Percentiles rank a stretch among this genome's conserved stretches.
These are phyloP conservation scores for Neophaeococcomyces mojaviensis DNA, from an alignment of 2,329 filamentous ascomycete genomes.

Conservation along the genomic window DNA sequence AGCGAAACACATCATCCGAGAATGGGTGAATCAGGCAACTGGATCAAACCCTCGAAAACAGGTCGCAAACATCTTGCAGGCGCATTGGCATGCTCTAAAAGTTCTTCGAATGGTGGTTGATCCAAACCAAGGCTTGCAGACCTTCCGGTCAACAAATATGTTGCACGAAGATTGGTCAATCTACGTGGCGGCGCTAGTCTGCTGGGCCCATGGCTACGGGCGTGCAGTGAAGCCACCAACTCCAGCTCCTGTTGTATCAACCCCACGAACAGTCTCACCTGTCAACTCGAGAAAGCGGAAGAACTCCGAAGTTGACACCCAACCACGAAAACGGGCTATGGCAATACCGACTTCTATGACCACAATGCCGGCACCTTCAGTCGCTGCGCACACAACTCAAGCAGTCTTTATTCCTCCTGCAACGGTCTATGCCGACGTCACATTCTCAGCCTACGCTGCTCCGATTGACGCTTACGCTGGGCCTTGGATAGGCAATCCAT, in stretches of 20 bases:
- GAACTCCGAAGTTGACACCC: background rate
- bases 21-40: constrained; percentile 23
- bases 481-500: too few relatives aligned
- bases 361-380: background rate
- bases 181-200: constrained; percentile 29
- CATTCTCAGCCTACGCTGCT: too few relatives aligned
- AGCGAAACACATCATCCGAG: constrained; percentile 25
- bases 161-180: constrained; percentile 29
- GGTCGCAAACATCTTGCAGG: constrained; percentile 24
- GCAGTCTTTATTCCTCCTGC: background rate
- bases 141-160: constrained; percentile 22
- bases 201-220: constrained; percentile 28
- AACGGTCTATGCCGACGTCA: background rate
- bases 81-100: constrained; percentile 28
- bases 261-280: background rate
- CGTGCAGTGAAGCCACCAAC: background rate
- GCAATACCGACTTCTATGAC: background rate
- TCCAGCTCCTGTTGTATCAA: background rate
- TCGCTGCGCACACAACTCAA: background rate
- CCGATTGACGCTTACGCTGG: too few relatives aligned
- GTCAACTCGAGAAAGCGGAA: background rate
- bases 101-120: constrained; percentile 18
- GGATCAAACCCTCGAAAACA: constrained; percentile 2
- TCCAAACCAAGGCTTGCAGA: constrained; percentile 8
- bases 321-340: background rate